Evolutionary conservation across 2,329 filamentous ascomycete species (phyloP), one percentile per base, ranked within the genome.

Genomic region (Tothia fuscella): DNA sequence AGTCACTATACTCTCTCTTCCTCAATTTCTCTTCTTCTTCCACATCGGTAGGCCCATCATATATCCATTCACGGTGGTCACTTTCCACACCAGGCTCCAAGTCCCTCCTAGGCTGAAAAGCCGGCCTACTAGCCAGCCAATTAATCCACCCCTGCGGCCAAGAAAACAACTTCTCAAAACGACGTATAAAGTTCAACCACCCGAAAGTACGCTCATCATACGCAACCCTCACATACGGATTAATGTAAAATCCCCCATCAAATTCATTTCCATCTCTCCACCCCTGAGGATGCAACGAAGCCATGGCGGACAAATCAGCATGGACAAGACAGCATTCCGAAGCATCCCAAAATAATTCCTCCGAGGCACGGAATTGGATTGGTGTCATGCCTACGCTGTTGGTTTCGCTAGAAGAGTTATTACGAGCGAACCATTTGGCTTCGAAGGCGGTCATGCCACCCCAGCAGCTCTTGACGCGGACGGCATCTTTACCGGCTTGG

Each of bases 391-490:
- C 39, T 12, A 12, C 26, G 13, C 31, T 28, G 2, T 37, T 37
- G n/a, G n/a, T n/a, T 26, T 28, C 21, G 12, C 22, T 24, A 6
- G 25, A 21, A 37, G 14, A 17, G 7, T 26, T 36, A 10, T 20
- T 30, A 14, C 65, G 60, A 50, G 77, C 72, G 35, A 80, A 72
- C 56, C 72, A 76, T 35, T 62, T 60, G 2, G 73, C 76, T 52
- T 79, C 70, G 58, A 78, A 78, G 2, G 74, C 74, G 2, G 76
- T 78, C 73, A 86, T 85, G 17, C 82, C 82, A 40, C 80, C 79
- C 82, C 82, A 87, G 59, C 82, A 87, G 48, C 77, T 78, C 50
- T 71, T 73, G 1, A 86, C 81, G 6, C 76, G 71, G 1, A 87
- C 80, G 0, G 80, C 73, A 49, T 79, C 75, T 28, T 57, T 68